Conservation (phyloP, 495 filamentous ascomycete genomes). For the Annulohypoxylon bovei region DNA sequence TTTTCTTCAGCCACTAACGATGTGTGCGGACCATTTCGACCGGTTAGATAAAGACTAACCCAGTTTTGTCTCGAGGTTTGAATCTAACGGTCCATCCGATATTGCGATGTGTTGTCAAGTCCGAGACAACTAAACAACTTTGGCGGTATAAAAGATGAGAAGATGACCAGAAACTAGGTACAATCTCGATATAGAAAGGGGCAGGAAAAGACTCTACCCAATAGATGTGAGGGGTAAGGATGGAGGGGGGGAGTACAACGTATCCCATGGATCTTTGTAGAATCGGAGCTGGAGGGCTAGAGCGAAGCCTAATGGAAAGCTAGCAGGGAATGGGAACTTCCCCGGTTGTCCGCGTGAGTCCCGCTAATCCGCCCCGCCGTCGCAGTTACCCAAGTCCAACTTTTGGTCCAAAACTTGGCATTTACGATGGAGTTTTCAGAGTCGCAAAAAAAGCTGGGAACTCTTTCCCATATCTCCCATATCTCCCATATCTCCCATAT, state of each 20-base stretch:
- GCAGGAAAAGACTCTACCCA: not conserved
- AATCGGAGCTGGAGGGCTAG: conserved; percentile 13
- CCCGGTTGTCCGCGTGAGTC: conserved; percentile 27
- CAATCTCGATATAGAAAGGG: not conserved
- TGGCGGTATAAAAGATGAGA: conserved; percentile 6
- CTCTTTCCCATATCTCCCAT: no score
- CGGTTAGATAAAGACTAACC: not conserved
- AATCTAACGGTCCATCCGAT: not conserved
- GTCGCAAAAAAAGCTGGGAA: conserved; percentile 5
- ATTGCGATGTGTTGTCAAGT: conserved; percentile 8
- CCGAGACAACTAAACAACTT: not conserved
- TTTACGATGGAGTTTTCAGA: conserved; percentile 10
- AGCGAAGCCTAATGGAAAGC: conserved; percentile 1
- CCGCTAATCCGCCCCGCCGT: conserved; percentile 37
- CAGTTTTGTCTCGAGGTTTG: not conserved
- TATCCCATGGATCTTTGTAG: not conserved
- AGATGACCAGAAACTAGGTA: conserved; percentile 6
- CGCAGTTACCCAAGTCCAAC: conserved; percentile 8
- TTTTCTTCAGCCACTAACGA: not conserved
- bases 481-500: no score
- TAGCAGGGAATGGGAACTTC: conserved; percentile 23
- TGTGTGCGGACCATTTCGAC: not conserved
- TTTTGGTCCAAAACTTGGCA: conserved; percentile 14
- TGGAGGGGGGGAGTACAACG: not conserved
- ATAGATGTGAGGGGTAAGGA: conserved; percentile 14